A percentile compares a stretch with the other conserved stretches of the same genome.
Conservation (phyloP, 805 yeast species). For the Barnettozyma pratensis region DNA sequence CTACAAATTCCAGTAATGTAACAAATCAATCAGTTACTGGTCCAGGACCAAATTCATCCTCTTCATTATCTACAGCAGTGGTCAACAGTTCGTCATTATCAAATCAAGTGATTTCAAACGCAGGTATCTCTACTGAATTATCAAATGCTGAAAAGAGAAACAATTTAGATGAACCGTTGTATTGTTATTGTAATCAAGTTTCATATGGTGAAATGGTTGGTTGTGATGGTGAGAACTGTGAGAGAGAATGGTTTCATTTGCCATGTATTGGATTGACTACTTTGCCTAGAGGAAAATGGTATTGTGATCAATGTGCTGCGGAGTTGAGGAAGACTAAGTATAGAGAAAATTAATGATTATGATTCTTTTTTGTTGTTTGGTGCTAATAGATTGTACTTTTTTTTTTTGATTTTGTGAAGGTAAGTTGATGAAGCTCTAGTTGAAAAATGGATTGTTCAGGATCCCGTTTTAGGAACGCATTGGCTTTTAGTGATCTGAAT, state of each 20-base stretch:
- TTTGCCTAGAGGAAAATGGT: conserved; percentile 85
- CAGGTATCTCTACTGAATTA: conserved; percentile 9
- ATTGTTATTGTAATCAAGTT: conserved; percentile 95
- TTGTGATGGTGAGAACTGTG: conserved; percentile 92
- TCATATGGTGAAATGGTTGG: conserved; percentile 99
- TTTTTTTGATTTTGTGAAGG: too few relatives aligned
- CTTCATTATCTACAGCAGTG: conserved; percentile 1
- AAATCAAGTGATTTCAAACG: neutral
- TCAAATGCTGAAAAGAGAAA: conserved; percentile 14
- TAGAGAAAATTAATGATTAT: neutral
- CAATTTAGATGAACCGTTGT: conserved; percentile 65
- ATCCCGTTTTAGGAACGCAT: too few relatives aligned
- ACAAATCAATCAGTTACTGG: too few relatives aligned
- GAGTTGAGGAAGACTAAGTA: conserved; percentile 29
- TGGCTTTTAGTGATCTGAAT: too few relatives aligned
- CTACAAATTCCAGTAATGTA: too few relatives aligned
- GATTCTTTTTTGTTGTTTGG: neutral
- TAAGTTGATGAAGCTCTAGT: too few relatives aligned
- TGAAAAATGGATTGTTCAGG: too few relatives aligned
- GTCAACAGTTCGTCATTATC: neutral
- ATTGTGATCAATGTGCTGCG: conserved; percentile 57
- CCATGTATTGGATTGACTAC: conserved; percentile 86
- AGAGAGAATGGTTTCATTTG: conserved; percentile 92
- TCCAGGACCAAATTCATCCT: neutral
- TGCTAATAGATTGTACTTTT: too few relatives aligned